A percentile compares a stretch with the other conserved stretches of the same genome.
phyloP scores from a whole-genome alignment of 495 filamentous ascomycete species.

The Mytilinidion resinicola region DNA sequence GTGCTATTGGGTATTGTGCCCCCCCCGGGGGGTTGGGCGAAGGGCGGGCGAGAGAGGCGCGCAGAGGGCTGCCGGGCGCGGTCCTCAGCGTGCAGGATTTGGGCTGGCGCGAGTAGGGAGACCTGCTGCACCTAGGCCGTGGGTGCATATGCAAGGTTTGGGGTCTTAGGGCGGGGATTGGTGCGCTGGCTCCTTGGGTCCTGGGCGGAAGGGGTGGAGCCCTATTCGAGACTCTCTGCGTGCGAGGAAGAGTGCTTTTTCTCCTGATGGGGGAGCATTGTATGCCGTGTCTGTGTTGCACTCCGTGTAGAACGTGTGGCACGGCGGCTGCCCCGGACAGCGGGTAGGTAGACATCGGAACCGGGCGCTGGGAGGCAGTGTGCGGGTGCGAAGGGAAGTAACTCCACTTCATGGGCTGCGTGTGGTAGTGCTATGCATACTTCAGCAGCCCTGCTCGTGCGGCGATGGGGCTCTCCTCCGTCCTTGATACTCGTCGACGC shows the following conservation, averaged over 20 bases:
- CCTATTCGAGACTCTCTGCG: too few relatives aligned
- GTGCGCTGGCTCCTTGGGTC: not conserved
- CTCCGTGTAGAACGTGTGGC: not conserved
- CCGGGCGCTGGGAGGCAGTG: not conserved
- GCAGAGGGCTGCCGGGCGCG: not conserved
- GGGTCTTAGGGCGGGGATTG: not conserved
- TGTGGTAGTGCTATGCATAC: not conserved
- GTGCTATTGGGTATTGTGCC: not conserved
- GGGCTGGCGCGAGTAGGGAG: not conserved
- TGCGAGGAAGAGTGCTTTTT: not conserved
- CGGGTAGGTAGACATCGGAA: not conserved
- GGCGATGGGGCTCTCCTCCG: too few relatives aligned
- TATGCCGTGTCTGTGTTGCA: not conserved
- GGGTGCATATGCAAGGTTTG: constrained; percentile 1
- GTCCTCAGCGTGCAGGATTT: not conserved
- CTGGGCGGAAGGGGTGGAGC: not conserved
- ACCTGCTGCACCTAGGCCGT: not conserved
- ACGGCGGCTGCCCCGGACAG: not conserved
- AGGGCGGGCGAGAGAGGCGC: not conserved
- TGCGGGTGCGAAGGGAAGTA: not conserved
- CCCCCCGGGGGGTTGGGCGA: not conserved
- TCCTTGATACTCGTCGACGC: too few relatives aligned
- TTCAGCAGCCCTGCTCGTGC: too few relatives aligned
- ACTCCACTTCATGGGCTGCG: not conserved
- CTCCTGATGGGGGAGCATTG: not conserved